phyloP scores from a whole-genome alignment of 1,284 basidiomycete genomes.

The Meira nashicola region DNA sequence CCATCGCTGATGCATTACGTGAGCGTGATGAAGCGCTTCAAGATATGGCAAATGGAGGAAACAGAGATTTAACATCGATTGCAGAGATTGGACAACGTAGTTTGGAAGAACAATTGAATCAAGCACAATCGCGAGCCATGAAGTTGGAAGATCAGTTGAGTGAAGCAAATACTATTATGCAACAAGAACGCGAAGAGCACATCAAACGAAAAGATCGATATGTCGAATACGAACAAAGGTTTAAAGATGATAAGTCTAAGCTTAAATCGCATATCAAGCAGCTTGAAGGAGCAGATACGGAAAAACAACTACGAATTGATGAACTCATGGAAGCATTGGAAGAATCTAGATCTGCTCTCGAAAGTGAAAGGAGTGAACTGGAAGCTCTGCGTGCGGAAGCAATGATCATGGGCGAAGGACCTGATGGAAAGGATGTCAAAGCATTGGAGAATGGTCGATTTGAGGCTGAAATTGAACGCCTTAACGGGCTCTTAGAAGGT shows the following conservation, averaged over 20 bases:
- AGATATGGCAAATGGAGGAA: conserved; percentile 26
- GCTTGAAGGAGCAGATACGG: conserved; percentile 41
- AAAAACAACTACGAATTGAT: conserved; percentile 29
- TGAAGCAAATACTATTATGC: conserved; percentile 67
- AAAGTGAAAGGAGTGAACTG: conserved; percentile 40
- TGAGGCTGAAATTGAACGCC: conserved; percentile 6
- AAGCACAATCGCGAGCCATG: conserved; percentile 8
- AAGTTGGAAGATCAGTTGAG: conserved; percentile 79
- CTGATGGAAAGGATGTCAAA: conserved; percentile 18
- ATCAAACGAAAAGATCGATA: conserved; percentile 62
- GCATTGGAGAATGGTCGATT: conserved; percentile 19
- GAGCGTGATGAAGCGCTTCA: conserved; percentile 64
- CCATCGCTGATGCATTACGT: conserved; percentile 66
- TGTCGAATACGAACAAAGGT: conserved; percentile 63
- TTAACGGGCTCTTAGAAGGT: conserved; percentile 11
- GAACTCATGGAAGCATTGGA: conserved; percentile 46
- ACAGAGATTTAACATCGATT: conserved; percentile 5
- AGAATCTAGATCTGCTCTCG: conserved; percentile 63
- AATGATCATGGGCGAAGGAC: conserved; percentile 17
- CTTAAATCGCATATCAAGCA: conserved; percentile 63
- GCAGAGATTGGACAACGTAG: conserved; percentile 10
- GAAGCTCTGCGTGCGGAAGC: conserved; percentile 32
- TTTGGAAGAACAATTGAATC: conserved; percentile 16
- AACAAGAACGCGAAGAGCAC: conserved; percentile 65
- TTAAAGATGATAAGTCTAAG: conserved; percentile 38